Evolutionary conservation across 495 filamentous ascomycete species (phyloP).

Genomic region (Penicillium mononematosum): DNA sequence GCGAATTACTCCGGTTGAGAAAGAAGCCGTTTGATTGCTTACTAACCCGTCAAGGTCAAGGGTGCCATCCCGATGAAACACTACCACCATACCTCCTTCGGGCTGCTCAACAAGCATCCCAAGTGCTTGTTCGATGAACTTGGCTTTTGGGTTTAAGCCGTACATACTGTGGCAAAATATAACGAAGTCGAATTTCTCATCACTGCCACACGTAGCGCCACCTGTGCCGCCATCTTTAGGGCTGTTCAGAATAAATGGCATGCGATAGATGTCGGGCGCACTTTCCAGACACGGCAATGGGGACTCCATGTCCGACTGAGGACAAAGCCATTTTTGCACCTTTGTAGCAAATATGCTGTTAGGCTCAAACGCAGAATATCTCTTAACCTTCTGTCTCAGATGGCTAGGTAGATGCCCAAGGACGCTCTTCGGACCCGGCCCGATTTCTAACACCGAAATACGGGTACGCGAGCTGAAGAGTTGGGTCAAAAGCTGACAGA

Average conservation of each 20-base stretch:
- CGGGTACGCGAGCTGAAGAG: constrained; percentile 46
- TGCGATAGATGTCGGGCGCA: constrained; percentile 43
- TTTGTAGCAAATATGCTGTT: constrained; percentile 49
- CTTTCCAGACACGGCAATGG: constrained; percentile 51
- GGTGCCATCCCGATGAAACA: constrained; percentile 54
- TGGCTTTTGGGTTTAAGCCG: constrained; percentile 53
- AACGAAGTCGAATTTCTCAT: constrained; percentile 54
- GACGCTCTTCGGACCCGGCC: constrained; percentile 57
- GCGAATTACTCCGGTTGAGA: constrained; percentile 48
- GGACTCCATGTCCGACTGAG: constrained; percentile 21
- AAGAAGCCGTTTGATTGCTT: constrained; percentile 51
- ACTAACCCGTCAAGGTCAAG: constrained; percentile 50
- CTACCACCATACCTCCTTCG: constrained; percentile 48
- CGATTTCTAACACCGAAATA: constrained; percentile 61
- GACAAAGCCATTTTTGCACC: constrained; percentile 49
- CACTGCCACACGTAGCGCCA: constrained; percentile 8
- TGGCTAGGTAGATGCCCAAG: constrained; percentile 49
- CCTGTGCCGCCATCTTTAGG: constrained; percentile 26
- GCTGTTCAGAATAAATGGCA: constrained; percentile 39
- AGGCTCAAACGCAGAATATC: constrained; percentile 58
- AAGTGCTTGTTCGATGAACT: constrained; percentile 49
- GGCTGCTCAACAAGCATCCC: constrained; percentile 49
- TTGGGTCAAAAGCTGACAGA: constrained; percentile 47
- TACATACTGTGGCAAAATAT: constrained; percentile 67
- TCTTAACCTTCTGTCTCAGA: constrained; percentile 47